Base-by-base conservation (phyloP, 805 yeast genomes). In the Candida oleophila region DNA sequence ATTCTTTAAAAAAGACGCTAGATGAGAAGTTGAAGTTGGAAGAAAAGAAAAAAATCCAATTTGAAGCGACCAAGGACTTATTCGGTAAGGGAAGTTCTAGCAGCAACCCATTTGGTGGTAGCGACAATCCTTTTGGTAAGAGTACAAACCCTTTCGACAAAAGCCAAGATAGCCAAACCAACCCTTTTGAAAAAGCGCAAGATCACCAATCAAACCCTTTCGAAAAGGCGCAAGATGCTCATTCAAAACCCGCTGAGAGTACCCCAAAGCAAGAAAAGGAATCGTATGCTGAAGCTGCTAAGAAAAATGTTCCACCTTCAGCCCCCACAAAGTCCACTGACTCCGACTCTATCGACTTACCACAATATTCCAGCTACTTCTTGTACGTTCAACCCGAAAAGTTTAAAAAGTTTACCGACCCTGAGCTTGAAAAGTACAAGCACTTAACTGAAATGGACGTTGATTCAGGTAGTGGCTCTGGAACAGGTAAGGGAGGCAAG, bases 311-410 rank as follows among this genome's bases (percentile, higher is more conserved):
- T 20, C 22, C 20, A 22, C 11, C 21, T 9, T 22, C 28, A 22
- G 32, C 25, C 4, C 45, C 51, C 7, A 34, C 44, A 28, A 34
- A 48, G 11, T 43, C 38, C 21, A 43, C 43, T 3, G 21, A 15
- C 9, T 44, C 41, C 14, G 48, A 43, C 14, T 48, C 38, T 3
- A 48, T 49, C 8, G 55, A 64, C 19, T 55, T 74, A 3, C 85
- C 86, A 18, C 57, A 66, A 19, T 87, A 79, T 53, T 83, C 85
- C 3, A 91, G 90, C 3, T 82, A 63, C 57, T 78, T 85, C 53
- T 59, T 89, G 3, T 87, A 80, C 58, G 85, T 89, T 3, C 96
- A 88, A 40, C 75, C 76, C 43, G 97, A 91, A 61, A 75, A 66
- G 39, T 73, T 85, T 57, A 80, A 78, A 56, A 77, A 77, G 47